Base-by-base conservation (phyloP, 2,329 filamentous ascomycete genomes). In the Pezicula carpinea region DNA sequence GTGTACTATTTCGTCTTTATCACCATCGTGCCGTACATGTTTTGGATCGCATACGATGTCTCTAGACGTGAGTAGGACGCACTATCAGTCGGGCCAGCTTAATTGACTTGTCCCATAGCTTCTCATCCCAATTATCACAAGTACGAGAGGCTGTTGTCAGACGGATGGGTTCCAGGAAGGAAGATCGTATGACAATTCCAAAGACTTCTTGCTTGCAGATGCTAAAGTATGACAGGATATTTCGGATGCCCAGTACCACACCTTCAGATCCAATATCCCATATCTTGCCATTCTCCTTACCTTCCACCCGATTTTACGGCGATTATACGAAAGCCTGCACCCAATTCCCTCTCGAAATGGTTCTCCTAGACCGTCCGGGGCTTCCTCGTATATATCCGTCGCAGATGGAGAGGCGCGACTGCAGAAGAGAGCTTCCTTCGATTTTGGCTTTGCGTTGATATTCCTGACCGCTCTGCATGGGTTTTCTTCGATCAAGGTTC, bases 141-240 rank as follows among this genome's bases (percentile, higher is more conserved):
- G 56, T 96, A 84, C 63, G 76, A 85, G 51, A 72, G 73, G 50
- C 72, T 84, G 33, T 77, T 99, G 14, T 83, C 82, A 2, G 76
- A 82, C 7, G 95, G 93, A 57, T 99, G 93, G 93, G 87, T 99
- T 48, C 87, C 86, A 6, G 92, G 92, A 21, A 86, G 92, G 49
- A 89, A 89, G 76, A 89, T 97, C 53, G 87, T 89, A 74, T 60
- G 80, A 21, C 15, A 2, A 7, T 13, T 14, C 14, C 10, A 22
- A 33, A 19, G 35, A 2, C n/a, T 21, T 18, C 14, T 29, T 3
- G 15, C 23, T 35, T 2, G 14, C 18, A 39, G 11, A 38, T 46
- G 50, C 50, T 60, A 42, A 58, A 49, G 46, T 7, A 4, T 32
- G 14, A 3, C 53, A 90, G 85, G 93, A 99, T 69, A 83, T 90